Conservation (phyloP, 805 yeast genomes). For the Schwanniomyces pseudopolymorphus region DNA sequence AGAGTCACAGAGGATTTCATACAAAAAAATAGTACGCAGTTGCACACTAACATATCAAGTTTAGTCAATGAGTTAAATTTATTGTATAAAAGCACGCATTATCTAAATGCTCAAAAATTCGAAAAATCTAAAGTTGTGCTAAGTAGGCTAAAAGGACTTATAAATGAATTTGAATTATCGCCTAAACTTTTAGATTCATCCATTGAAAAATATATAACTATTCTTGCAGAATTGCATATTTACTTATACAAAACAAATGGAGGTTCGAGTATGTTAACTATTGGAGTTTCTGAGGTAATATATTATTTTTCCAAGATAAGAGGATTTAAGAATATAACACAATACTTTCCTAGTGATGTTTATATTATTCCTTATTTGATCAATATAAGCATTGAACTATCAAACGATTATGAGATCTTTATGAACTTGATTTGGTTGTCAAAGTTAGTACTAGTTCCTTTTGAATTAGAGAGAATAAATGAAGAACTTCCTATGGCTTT, state of each 20-base stretch:
- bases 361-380: slow-evolving; percentile 41
- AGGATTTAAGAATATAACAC: slow-evolving; percentile 60
- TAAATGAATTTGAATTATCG: slow-evolving; percentile 52
- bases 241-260: not conserved
- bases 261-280: slow-evolving; percentile 4
- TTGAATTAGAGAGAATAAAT: slow-evolving; percentile 48
- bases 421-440: slow-evolving; percentile 69
- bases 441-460: slow-evolving; percentile 71
- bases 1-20: slow-evolving; percentile 10
- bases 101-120: slow-evolving; percentile 4
- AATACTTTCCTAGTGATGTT: slow-evolving; percentile 61
- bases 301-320: slow-evolving; percentile 67
- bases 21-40: slow-evolving; percentile 13
- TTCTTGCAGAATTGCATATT: slow-evolving; percentile 26
- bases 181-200: slow-evolving; percentile 51
- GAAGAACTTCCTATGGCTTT: slow-evolving; percentile 32
- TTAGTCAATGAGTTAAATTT: slow-evolving; percentile 1
- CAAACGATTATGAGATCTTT: slow-evolving; percentile 25
- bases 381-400: slow-evolving; percentile 1
- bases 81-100: not conserved
- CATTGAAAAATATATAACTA: slow-evolving; percentile 32
- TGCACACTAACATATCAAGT: slow-evolving; percentile 6
- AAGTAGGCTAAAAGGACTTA: slow-evolving; percentile 16
- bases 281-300: slow-evolving; percentile 36
- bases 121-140: slow-evolving; percentile 9